Evolutionary conservation across 192 early-diverging fungal species (phyloP).

Genomic region (Gigaspora rosea): DNA sequence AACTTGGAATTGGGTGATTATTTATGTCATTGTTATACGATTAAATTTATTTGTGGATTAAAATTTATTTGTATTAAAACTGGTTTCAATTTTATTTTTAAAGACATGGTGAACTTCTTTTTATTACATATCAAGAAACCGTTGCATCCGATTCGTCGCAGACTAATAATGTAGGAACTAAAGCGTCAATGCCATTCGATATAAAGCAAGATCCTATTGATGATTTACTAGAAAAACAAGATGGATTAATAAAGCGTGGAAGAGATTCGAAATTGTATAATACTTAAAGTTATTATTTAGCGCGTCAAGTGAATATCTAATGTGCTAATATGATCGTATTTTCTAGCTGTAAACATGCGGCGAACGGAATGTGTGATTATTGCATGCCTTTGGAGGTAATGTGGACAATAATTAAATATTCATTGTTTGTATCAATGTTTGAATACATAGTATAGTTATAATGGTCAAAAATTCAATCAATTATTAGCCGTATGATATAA

Average conservation of each 20-base stretch:
- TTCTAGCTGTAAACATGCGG: constrained; percentile 75
- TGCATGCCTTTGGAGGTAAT: constrained; percentile 82
- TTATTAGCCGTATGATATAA: constrained; percentile 76
- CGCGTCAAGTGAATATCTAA: background rate
- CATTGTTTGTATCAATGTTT: background rate
- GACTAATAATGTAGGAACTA: background rate
- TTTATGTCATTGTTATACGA: background rate
- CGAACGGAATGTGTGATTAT: constrained; percentile 90
- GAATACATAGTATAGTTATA: background rate
- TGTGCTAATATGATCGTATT: background rate
- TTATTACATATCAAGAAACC: constrained; percentile 43
- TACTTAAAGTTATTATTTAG: background rate
- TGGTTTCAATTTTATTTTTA: background rate
- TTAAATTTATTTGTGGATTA: background rate
- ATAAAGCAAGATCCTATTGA: constrained; percentile 78
- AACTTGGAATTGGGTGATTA: constrained; percentile 45
- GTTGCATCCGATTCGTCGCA: background rate
- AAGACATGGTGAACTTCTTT: constrained; percentile 60
- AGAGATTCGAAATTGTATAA: constrained; percentile 80
- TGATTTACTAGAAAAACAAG: constrained; percentile 73
- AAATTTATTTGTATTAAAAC: background rate
- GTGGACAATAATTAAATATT: background rate
- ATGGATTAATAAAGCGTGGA: constrained; percentile 79
- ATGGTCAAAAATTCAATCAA: background rate
- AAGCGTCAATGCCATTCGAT: background rate